phyloP scores from a whole-genome alignment of 108 stramenopile genomes.

The Skeletonema tropicum region DNA sequence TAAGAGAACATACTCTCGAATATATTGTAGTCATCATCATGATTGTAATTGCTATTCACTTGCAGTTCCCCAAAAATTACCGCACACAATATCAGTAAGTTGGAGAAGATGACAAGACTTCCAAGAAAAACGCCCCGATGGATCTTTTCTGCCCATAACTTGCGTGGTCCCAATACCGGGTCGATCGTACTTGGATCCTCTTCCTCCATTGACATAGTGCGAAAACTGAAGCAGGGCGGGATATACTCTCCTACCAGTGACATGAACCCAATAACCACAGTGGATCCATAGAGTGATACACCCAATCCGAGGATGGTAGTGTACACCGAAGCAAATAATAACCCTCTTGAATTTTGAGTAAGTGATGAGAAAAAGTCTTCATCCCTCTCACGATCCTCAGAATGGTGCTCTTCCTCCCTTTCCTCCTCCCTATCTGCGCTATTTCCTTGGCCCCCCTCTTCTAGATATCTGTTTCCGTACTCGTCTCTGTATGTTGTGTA shows the following conservation, averaged over 20 bases:
- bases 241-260: slow-evolving; percentile 81
- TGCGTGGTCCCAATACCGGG: slow-evolving; percentile 33
- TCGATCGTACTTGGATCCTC: slow-evolving; percentile 20
- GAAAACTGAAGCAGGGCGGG: slow-evolving; percentile 73
- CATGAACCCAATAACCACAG: slow-evolving; percentile 84
- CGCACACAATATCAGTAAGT: slow-evolving; percentile 76
- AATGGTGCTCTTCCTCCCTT: slow-evolving; percentile 45
- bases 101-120: slow-evolving; percentile 79
- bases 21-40: slow-evolving; percentile 41
- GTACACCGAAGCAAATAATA: slow-evolving; percentile 78
- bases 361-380: slow-evolving; percentile 57
- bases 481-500: slow-evolving; percentile 52
- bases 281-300: slow-evolving; percentile 72
- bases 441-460: slow-evolving; percentile 31
- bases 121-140: slow-evolving; percentile 80
- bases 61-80: slow-evolving; percentile 86
- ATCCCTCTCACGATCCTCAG: slow-evolving; percentile 40
- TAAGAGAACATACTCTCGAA: slow-evolving; percentile 49
- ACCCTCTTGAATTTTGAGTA: slow-evolving; percentile 53
- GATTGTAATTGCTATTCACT: slow-evolving; percentile 62
- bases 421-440: slow-evolving; percentile 45
- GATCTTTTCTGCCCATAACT: slow-evolving; percentile 50
- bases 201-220: slow-evolving; percentile 54
- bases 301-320: slow-evolving; percentile 68
- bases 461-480: slow-evolving; percentile 10